A percentile compares a stretch with the other conserved stretches of the same genome.
phyloP scores from a whole-genome alignment of 1,139 yeast genomes.

The Pichia sp. region DNA sequence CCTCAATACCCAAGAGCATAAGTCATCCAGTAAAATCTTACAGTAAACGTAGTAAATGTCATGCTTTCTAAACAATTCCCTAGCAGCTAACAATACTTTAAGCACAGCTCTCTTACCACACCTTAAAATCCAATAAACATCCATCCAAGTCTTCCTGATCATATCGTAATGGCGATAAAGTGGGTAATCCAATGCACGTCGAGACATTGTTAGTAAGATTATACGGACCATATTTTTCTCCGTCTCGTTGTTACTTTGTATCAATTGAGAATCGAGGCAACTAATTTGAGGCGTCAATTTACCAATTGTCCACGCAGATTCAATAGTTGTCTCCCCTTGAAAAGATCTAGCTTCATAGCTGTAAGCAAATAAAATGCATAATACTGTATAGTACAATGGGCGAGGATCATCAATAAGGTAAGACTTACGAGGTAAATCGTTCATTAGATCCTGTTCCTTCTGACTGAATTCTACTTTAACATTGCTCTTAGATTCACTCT shows the following conservation, averaged over 20 bases:
- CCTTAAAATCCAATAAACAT: constrained; percentile 59
- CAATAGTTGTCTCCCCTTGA: constrained; percentile 71
- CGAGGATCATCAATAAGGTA: constrained; percentile 52
- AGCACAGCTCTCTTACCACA: constrained; percentile 68
- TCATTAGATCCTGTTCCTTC: constrained; percentile 62
- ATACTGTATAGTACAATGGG: constrained; percentile 53
- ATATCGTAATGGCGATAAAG: constrained; percentile 68
- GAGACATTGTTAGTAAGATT: constrained; percentile 53
- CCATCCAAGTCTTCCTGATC: constrained; percentile 64
- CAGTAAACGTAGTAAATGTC: constrained; percentile 86
- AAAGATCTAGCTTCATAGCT: constrained; percentile 67
- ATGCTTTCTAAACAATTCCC: constrained; percentile 76
- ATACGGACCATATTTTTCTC: constrained; percentile 42
- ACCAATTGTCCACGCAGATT: constrained; percentile 95
- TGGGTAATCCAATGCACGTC: constrained; percentile 77
- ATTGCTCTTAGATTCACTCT: constrained; percentile 44
- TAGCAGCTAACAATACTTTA: constrained; percentile 53
- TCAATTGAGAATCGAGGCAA: constrained; percentile 57
- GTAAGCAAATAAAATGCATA: constrained; percentile 67
- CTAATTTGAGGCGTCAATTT: constrained; percentile 75
- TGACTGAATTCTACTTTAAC: constrained; percentile 46
- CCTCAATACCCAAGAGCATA: constrained; percentile 71
- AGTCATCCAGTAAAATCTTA: constrained; percentile 73
- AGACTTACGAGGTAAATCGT: constrained; percentile 59
- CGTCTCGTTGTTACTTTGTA: constrained; percentile 37